Base-by-base conservation (phyloP, 2,329 filamentous ascomycete species). In the Neonectria hederae region DNA sequence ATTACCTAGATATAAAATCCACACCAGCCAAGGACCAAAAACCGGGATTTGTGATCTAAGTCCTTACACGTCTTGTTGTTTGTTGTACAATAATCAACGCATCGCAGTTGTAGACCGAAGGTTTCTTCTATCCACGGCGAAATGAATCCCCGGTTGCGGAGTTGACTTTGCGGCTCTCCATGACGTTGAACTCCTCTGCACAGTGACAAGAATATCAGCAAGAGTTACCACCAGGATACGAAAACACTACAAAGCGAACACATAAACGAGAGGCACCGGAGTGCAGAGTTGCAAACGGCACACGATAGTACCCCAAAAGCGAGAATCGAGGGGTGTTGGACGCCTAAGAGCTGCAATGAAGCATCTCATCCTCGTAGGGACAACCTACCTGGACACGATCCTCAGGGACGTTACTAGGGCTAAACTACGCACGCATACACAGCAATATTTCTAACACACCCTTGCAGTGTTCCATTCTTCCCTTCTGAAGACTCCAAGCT, bases 401-500 rank as follows among this genome's bases (percentile, higher is more conserved):
- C 81, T 92, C 43, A 89, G 83, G 89, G 85, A 80, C 77, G 84
- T 76, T 54, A 51, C 43, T 53, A 57, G 48, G 32, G 66, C 61
- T 55, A 57, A 65, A 63, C 48, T 54, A 35, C 43, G 35, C 42
- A 19, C 24, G 43, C 35, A 30, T 21, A 40, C 52, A n/a, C 35
- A 45, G 24, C 28, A 42, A 19, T 51, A 49, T 28, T 59, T 62
- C 67, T 67, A 60, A 70, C 67, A 51, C 53, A 58, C 56, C 52
- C 22, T 63, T 59, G 65, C 74, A 92, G 89, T 66, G 85, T 92
- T 35, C 86, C 89, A 3, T 80, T 87, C 72, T 93, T 88, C 74
- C 91, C 91, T 1, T 77, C 78, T 7, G 91, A 94, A 79, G 91
- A 94, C 80, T 84, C 87, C 52, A 94, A 94, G 77, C 82, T 92